Evolutionary conservation across 306 rosid species (phyloP), one percentile per base, ranked within the genome.

Genomic region (Crotalaria pallida): DNA sequence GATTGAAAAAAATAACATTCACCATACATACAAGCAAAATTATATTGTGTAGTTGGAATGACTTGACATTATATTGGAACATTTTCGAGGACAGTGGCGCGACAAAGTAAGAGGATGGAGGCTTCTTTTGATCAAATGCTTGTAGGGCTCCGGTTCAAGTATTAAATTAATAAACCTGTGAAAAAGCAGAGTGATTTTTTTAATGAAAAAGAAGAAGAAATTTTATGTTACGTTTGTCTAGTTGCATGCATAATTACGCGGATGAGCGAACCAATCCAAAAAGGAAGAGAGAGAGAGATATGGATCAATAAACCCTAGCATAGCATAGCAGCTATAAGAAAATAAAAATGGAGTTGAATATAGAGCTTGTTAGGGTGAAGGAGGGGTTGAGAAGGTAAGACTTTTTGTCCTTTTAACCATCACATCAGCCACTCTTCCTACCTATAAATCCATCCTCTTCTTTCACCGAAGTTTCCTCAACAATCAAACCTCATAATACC

Each of bases 251-350:
- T 89, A 81, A 53, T 85, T 63, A 69, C 63, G 52, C 47, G 5
- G 65, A 84, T 45, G 81, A 75, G 34, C 80, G 64, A 95, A 87
- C 97, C 91, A 91, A 89, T 86, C 96, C 90, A 84, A 86, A 83
- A 87, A 84, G 82, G 38, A 75, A 67, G 82, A 76, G 73, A 82
- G 80, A 79, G 71, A 80, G 80, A 79, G 71, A 80, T n/a, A n/a
- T n/a, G n/a, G 80, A 77, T 61, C 67, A 27, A 67, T 43, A 75
- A 84, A 72, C 87, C 95, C 88, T 81, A 82, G 44, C n/a, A n/a
- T n/a, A n/a, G n/a, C n/a, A n/a, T n/a, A n/a, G n/a, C n/a, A n/a
- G n/a, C n/a, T n/a, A n/a, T n/a, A 10, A 9, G 82, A 68, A 38
- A 55, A 78, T 33, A 62, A 51, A 27, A n/a, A 21, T 47, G 38